A percentile compares a stretch with the other conserved stretches of the same genome.
These are phyloP conservation scores for Teunomyces panamensis DNA, from an alignment of 805 yeast genomes.

Conservation along the genomic window DNA sequence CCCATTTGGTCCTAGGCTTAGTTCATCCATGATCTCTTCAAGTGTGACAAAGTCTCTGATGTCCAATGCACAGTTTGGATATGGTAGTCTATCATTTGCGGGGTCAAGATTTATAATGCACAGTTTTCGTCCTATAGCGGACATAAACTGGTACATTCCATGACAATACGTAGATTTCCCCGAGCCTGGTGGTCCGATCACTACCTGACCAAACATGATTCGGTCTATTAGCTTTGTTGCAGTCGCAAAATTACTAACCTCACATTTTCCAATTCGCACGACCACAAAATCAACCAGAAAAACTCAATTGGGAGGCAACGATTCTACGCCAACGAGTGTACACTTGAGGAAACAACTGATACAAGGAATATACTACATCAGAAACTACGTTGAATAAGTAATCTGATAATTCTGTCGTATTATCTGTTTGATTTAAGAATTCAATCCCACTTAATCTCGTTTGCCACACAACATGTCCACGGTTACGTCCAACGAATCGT, in stretches of 20 bases:
- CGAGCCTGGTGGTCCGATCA: slow-evolving; percentile 97
- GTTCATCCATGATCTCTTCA: slow-evolving; percentile 75
- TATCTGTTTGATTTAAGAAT: background rate
- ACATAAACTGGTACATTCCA: slow-evolving; percentile 89
- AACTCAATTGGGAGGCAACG: slow-evolving; percentile 1
- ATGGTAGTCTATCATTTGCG: slow-evolving; percentile 71
- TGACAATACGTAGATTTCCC: slow-evolving; percentile 95
- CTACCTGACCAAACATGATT: slow-evolving; percentile 75
- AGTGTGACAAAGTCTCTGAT: slow-evolving; percentile 72
- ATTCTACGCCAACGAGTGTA: background rate
- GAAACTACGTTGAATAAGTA: background rate
- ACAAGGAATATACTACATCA: background rate
- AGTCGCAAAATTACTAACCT: background rate
- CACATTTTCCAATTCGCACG: slow-evolving; percentile 1
- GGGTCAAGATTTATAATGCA: slow-evolving; percentile 90
- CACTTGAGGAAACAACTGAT: background rate
- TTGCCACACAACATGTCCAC: slow-evolving; percentile 18
- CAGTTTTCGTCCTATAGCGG: slow-evolving; percentile 89
- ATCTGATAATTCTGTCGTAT: background rate
- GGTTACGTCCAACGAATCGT: slow-evolving; percentile 30
- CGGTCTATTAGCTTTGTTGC: background rate
- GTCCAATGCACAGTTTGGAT: slow-evolving; percentile 67
- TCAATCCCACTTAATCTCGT: background rate
- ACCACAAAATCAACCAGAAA: background rate
- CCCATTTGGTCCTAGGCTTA: slow-evolving; percentile 82